Conservation (phyloP, 2,329 filamentous ascomycete species). For the Neopestalotiopsis sp. region DNA sequence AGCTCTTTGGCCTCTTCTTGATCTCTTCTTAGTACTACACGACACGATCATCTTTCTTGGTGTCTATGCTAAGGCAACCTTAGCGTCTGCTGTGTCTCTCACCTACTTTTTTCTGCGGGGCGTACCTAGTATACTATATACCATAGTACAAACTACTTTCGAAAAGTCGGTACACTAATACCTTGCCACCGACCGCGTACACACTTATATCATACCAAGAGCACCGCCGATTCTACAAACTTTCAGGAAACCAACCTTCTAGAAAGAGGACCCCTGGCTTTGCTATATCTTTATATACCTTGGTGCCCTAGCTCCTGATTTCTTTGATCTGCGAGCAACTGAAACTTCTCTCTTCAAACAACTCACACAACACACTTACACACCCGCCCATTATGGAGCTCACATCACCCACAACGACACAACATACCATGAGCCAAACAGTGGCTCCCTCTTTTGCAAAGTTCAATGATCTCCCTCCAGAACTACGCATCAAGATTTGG, state of each 20-base stretch:
- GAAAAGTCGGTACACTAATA: background rate
- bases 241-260: slow-evolving; percentile 22
- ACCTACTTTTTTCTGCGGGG: background rate
- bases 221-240: slow-evolving; percentile 13
- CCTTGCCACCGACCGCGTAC: slow-evolving; percentile 12
- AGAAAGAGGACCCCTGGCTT: slow-evolving; percentile 25
- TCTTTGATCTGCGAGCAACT: slow-evolving; percentile 26
- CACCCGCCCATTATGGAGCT: slow-evolving; percentile 28
- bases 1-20: background rate
- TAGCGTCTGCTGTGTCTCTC: slow-evolving; percentile 7
- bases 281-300: slow-evolving; percentile 26
- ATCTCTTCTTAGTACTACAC: background rate
- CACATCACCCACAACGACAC: slow-evolving; percentile 18
- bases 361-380: slow-evolving; percentile 22
- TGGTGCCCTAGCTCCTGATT: slow-evolving; percentile 22
- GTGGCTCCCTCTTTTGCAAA: slow-evolving; percentile 28
- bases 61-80: background rate
- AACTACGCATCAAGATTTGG: slow-evolving; percentile 39
- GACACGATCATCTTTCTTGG: background rate
- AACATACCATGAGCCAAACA: slow-evolving; percentile 19
- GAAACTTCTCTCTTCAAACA: slow-evolving; percentile 19
- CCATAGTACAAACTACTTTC: background rate
- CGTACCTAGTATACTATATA: slow-evolving; percentile 5
- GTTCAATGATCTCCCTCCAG: slow-evolving; percentile 37
- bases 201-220: slow-evolving; percentile 14